Percentiles rank a stretch among this genome's conserved stretches.
Conservation (phyloP, 148 eudicot species). For the Vaccinium corymbosum region DNA sequence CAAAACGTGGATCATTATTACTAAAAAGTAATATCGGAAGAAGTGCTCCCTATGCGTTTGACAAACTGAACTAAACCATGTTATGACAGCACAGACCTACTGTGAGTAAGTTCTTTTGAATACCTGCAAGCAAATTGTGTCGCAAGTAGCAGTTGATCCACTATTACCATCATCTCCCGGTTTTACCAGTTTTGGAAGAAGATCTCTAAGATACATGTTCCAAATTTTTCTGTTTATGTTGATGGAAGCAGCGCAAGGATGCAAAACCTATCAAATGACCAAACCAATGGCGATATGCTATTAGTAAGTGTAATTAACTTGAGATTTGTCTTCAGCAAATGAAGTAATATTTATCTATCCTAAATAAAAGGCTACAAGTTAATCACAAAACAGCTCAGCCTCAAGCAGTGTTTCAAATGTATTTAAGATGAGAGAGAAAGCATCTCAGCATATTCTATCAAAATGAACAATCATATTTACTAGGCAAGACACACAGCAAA, state of each 20-base stretch:
- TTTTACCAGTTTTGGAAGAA: conserved; percentile 56
- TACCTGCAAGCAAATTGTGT: conserved; percentile 58
- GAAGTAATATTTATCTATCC: background rate
- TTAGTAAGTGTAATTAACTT: background rate
- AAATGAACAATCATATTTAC: background rate
- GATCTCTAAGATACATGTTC: conserved; percentile 54
- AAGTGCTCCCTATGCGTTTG: conserved; percentile 5
- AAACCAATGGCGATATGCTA: background rate
- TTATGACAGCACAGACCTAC: background rate
- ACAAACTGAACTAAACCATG: conserved; percentile 1
- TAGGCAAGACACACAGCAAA: background rate
- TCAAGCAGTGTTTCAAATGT: background rate
- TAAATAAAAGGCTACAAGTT: background rate
- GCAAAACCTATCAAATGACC: conserved; percentile 41
- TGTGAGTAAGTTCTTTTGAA: background rate
- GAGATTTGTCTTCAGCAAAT: background rate
- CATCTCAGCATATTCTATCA: background rate
- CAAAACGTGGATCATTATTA: too few relatives aligned
- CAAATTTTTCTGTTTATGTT: conserved; percentile 52
- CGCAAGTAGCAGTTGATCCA: conserved; percentile 58
- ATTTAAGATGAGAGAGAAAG: background rate
- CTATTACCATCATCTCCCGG: conserved; percentile 54
- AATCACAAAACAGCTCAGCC: conserved; percentile 9
- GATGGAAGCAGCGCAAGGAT: conserved; percentile 38
- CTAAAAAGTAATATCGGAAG: background rate